A percentile compares a stretch with the other conserved stretches of the same genome.
Evolutionary conservation across 148 eudicot species (phyloP).

Genomic region (Camellia japonica): DNA sequence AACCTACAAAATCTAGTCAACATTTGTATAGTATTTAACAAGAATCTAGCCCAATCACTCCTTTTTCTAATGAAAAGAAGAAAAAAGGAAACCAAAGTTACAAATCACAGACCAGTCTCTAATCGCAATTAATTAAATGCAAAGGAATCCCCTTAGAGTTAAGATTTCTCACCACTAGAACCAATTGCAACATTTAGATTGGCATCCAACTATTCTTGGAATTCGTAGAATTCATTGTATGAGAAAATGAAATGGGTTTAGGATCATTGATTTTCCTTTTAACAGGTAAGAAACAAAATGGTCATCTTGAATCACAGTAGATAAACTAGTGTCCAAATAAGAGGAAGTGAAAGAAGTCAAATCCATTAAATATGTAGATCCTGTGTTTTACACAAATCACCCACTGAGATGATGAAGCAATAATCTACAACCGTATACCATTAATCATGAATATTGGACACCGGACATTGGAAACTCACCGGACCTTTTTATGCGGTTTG

Average conservation of each 20-base stretch:
- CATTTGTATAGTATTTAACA: too few relatives aligned
- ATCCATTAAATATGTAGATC: slow-evolving; percentile 9
- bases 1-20: too few relatives aligned
- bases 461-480: slow-evolving; percentile 39
- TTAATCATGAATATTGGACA: slow-evolving; percentile 3
- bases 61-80: too few relatives aligned
- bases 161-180: too few relatives aligned
- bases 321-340: background rate
- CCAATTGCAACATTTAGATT: too few relatives aligned
- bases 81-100: too few relatives aligned
- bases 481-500: slow-evolving; percentile 55
- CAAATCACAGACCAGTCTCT: too few relatives aligned
- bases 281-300: background rate
- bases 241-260: background rate
- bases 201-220: background rate
- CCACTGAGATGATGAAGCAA: slow-evolving; percentile 15
- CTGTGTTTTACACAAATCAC: slow-evolving; percentile 7
- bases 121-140: too few relatives aligned
- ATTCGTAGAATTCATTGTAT: background rate
- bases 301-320: slow-evolving; percentile 5
- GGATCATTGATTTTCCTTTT: background rate
- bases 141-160: too few relatives aligned
- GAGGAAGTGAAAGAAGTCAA: slow-evolving; percentile 3
- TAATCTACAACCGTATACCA: slow-evolving; percentile 8
- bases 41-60: too few relatives aligned